These are phyloP conservation scores for Entrophospora sp. DNA, from an alignment of 192 early-diverging fungal genomes.

Conservation along the genomic window DNA sequence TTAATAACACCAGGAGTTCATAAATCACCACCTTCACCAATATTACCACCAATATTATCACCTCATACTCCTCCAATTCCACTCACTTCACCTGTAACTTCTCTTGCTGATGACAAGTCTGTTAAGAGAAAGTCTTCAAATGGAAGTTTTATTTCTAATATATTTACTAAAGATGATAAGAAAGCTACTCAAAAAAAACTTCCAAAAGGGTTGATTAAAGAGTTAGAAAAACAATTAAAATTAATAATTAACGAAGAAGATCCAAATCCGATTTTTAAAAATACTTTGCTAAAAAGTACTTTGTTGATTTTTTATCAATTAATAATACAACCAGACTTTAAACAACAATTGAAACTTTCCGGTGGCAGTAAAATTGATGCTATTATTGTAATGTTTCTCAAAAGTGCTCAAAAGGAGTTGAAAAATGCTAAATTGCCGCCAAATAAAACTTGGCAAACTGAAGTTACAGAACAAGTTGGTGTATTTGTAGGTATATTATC, in stretches of 20 bases:
- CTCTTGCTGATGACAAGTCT: background rate
- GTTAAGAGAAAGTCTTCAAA: background rate
- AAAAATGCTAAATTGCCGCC: background rate
- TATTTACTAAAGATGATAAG: slow-evolving; percentile 13
- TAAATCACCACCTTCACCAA: background rate
- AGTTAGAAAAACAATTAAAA: slow-evolving; percentile 30
- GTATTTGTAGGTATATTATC: slow-evolving; percentile 14
- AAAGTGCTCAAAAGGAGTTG: background rate
- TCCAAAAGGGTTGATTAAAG: slow-evolving; percentile 38
- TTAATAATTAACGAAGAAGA: slow-evolving; percentile 40
- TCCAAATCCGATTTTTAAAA: slow-evolving; percentile 34
- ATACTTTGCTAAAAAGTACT: slow-evolving; percentile 32
- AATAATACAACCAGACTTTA: background rate
- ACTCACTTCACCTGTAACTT: background rate
- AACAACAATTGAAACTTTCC: slow-evolving; percentile 9
- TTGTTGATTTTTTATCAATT: slow-evolving; percentile 16
- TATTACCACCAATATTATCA: too few relatives aligned
- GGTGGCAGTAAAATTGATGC: slow-evolving; percentile 15
- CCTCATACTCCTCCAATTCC: background rate
- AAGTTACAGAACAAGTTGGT: slow-evolving; percentile 13
- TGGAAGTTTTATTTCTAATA: background rate
- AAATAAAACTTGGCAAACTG: slow-evolving; percentile 9
- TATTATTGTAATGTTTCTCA: slow-evolving; percentile 10
- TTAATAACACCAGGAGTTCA: background rate
- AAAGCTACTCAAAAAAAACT: slow-evolving; percentile 27